phyloP scores from a whole-genome alignment of 176 grass and related monocot species.

The Alloteropsis semialata region DNA sequence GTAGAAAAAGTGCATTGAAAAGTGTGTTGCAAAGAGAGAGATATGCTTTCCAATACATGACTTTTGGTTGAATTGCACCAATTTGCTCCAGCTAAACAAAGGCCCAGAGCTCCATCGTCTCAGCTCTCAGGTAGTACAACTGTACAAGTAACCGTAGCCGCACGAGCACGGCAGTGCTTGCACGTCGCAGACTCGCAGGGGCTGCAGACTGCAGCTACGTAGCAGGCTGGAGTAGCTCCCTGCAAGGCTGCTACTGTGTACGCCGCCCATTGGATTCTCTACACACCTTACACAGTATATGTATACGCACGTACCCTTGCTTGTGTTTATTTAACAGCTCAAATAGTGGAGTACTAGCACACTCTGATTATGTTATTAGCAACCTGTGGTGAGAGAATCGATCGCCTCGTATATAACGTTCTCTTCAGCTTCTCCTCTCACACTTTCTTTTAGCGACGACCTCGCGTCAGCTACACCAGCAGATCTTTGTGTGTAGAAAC shows the following conservation, averaged over 20 bases:
- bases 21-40: no score
- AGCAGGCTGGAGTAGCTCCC: not conserved
- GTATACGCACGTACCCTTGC: no score
- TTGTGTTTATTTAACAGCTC: not conserved
- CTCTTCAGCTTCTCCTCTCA: not conserved
- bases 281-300: no score
- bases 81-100: no score
- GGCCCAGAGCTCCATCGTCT: no score
- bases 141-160: no score
- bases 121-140: no score
- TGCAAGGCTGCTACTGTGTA: not conserved
- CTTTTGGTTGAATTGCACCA: no score
- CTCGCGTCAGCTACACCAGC: not conserved
- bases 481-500: not conserved
- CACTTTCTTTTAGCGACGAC: not conserved
- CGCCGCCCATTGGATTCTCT: conserved; percentile 13
- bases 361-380: not conserved
- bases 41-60: no score
- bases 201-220: not conserved
- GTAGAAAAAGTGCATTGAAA: no score
- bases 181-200: no score
- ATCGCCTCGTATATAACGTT: conserved; percentile 30
- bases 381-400: not conserved
- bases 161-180: no score
- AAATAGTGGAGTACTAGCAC: not conserved